A percentile compares a stretch with the other conserved stretches of the same genome.
Evolutionary conservation across 2,329 filamentous ascomycete genomes (phyloP).

Genomic region (Pseudogymnoascus sp.): DNA sequence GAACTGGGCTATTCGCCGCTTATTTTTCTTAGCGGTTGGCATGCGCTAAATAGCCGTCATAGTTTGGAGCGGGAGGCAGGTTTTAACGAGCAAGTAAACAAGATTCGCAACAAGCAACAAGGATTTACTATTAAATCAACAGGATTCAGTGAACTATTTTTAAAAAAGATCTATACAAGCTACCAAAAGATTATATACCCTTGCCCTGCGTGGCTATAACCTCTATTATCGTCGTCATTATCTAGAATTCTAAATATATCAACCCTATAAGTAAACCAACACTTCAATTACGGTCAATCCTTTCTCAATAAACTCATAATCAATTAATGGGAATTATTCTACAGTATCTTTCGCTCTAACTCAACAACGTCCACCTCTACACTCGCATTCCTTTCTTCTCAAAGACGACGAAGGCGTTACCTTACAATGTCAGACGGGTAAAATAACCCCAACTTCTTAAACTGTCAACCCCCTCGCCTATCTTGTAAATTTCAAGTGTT

Average conservation of each 20-base stretch:
- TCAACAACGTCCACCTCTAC: not conserved
- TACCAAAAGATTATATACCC: not conserved
- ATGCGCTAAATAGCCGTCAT: not conserved
- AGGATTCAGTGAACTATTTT: not conserved
- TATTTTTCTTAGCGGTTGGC: not conserved
- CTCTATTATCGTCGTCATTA: not conserved
- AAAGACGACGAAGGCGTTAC: not conserved
- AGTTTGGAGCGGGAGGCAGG: not conserved
- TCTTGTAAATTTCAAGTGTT: not conserved
- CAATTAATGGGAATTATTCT: not conserved
- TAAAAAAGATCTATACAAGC: not conserved
- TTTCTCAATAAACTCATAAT: not conserved
- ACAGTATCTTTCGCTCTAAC: not conserved
- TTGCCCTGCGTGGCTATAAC: not conserved
- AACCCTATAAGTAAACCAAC: not conserved
- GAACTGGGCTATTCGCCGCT: not conserved
- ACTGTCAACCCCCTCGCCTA: not conserved
- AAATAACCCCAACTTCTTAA: not conserved
- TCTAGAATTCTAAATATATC: not conserved
- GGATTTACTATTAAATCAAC: not conserved
- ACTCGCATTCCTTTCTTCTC: not conserved
- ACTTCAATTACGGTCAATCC: not conserved
- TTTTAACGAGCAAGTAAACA: not conserved
- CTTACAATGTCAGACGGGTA: not conserved
- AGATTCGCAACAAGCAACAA: not conserved